Evolutionary conservation across 2,329 filamentous ascomycete species (phyloP).

Genomic region (Cladosporium sp.): DNA sequence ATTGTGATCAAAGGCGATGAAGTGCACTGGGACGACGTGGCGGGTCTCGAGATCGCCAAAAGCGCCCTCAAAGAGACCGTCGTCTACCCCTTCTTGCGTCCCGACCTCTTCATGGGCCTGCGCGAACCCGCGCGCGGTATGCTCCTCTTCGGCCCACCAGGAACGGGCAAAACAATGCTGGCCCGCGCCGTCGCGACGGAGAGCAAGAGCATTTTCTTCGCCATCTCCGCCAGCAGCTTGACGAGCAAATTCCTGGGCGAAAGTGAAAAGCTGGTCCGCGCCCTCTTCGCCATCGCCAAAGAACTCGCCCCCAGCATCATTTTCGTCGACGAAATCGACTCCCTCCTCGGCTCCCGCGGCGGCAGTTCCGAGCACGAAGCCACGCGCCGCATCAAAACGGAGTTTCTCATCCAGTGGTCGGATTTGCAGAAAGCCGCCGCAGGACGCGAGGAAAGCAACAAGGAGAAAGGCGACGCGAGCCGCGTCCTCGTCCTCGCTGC

Average conservation of each 20-base stretch:
- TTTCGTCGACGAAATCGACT: slow-evolving; percentile 98
- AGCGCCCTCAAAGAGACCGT: slow-evolving; percentile 91
- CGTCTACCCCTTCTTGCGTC: slow-evolving; percentile 92
- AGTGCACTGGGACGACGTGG: slow-evolving; percentile 91
- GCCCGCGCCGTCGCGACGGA: slow-evolving; percentile 93
- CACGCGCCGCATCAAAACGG: slow-evolving; percentile 90
- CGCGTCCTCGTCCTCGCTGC: slow-evolving; percentile 90
- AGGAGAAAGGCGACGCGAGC: slow-evolving; percentile 73
- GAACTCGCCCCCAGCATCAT: slow-evolving; percentile 90
- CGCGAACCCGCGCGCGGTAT: slow-evolving; percentile 92
- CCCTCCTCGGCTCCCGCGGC: slow-evolving; percentile 76
- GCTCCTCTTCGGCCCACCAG: slow-evolving; percentile 92
- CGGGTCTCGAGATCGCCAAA: slow-evolving; percentile 86
- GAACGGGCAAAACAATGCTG: slow-evolving; percentile 98
- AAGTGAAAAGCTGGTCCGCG: slow-evolving; percentile 91
- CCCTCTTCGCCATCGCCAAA: slow-evolving; percentile 86
- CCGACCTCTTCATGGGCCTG: slow-evolving; percentile 92
- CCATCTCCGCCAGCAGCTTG: slow-evolving; percentile 88
- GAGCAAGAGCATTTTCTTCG: slow-evolving; percentile 92
- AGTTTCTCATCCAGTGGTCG: slow-evolving; percentile 97
- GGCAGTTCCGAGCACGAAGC: slow-evolving; percentile 88
- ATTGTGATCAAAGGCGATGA: slow-evolving; percentile 93
- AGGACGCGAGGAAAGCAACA: slow-evolving; percentile 68
- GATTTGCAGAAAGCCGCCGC: slow-evolving; percentile 89
- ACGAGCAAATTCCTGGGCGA: slow-evolving; percentile 97